A percentile compares a stretch with the other conserved stretches of the same genome.
Conservation (phyloP, 2,329 filamentous ascomycete genomes). For the Pseudogymnoascus sp. region DNA sequence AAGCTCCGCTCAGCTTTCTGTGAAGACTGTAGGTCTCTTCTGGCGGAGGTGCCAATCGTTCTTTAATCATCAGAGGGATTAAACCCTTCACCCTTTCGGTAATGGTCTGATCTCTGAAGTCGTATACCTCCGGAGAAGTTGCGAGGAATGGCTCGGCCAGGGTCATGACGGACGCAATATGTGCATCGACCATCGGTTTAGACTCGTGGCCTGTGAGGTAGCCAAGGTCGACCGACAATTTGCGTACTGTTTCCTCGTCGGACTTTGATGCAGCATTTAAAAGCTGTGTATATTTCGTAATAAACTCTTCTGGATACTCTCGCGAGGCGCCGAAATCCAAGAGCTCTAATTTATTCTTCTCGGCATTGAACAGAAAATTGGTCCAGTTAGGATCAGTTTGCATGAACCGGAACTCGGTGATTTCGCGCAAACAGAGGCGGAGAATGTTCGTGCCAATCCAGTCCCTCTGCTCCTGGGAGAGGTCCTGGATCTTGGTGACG, state of each 20-base stretch:
- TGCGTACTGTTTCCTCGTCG: conserved; percentile 57
- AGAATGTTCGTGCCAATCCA: conserved; percentile 96
- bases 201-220: conserved; percentile 92
- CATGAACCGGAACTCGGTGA: conserved; percentile 95
- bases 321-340: conserved; percentile 92
- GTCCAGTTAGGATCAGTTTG: conserved; percentile 99
- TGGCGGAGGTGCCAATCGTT: conserved; percentile 81
- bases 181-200: conserved; percentile 77
- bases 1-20: conserved; percentile 90
- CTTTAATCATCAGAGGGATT: conserved; percentile 88
- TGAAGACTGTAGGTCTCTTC: conserved; percentile 97
- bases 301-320: conserved; percentile 74
- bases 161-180: conserved; percentile 79
- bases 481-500: conserved; percentile 70
- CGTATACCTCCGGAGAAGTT: conserved; percentile 73
- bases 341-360: conserved; percentile 68
- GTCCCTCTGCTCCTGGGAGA: conserved; percentile 79
- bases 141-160: conserved; percentile 84
- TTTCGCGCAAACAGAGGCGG: conserved; percentile 84
- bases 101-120: conserved; percentile 91
- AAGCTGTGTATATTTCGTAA: conserved; percentile 70
- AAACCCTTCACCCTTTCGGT: conserved; percentile 83
- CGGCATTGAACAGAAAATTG: conserved; percentile 86
- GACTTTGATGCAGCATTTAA: conserved; percentile 70
- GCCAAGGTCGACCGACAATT: conserved; percentile 68